Conservation (phyloP, 768 basidiomycete genomes). For the Udeniomyces megalosporus region DNA sequence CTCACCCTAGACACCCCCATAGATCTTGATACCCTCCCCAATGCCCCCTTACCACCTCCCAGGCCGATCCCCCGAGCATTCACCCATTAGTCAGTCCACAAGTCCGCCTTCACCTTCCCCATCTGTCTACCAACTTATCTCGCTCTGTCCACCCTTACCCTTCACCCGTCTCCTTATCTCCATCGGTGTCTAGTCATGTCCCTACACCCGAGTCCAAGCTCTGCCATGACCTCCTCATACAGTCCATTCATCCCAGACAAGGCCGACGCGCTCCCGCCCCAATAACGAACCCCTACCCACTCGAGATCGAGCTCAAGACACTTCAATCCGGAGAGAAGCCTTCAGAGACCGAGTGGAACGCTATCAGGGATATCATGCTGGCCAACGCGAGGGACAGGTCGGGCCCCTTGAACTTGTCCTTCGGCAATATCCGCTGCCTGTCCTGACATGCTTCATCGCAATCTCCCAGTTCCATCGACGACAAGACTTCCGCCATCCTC, state of each 20-base stretch:
- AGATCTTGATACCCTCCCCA: no score
- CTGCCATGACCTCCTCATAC: background rate
- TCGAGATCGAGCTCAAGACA: no score
- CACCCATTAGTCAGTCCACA: background rate
- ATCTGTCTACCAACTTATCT: background rate
- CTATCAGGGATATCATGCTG: no score
- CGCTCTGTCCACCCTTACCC: background rate
- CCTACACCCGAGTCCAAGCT: background rate
- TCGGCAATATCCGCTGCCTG: background rate
- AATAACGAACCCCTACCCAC: no score
- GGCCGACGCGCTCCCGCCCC: no score
- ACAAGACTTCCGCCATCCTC: background rate
- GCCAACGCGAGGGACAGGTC: no score
- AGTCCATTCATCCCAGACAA: background rate
- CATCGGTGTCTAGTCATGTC: background rate
- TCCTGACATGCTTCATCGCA: background rate
- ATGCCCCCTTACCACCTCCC: background rate
- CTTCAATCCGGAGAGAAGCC: no score
- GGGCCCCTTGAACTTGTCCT: background rate
- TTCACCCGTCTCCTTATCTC: background rate
- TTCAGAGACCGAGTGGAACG: no score
- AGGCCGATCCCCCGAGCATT: background rate
- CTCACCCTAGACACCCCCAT: background rate
- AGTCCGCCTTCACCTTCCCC: no score
- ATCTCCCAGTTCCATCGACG: background rate